Evolutionary conservation across 805 yeast genomes (phyloP).

Genomic region (Deakozyma indianensis): DNA sequence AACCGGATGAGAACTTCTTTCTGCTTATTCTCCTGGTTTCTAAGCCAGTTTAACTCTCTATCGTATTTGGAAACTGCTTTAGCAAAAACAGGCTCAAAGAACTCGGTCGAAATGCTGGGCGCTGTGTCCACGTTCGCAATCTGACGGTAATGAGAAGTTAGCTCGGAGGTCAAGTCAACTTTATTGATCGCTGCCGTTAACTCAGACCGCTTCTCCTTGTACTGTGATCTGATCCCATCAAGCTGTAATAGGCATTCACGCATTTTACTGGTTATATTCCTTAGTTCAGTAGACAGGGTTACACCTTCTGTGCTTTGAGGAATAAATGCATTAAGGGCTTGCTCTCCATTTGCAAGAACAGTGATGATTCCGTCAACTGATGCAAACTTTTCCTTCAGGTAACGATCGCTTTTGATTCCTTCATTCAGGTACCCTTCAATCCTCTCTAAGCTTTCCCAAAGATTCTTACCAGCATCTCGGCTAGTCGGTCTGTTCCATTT

Average conservation of each 20-base stretch:
- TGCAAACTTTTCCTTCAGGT: constrained; percentile 31
- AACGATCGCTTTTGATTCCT: constrained; percentile 49
- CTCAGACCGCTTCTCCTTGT: not conserved
- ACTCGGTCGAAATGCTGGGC: constrained; percentile 2
- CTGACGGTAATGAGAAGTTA: constrained; percentile 16
- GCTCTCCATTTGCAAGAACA: constrained; percentile 26
- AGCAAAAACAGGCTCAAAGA: constrained; percentile 15
- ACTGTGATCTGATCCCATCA: constrained; percentile 9
- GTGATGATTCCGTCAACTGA: constrained; percentile 34
- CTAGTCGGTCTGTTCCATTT: constrained; percentile 43
- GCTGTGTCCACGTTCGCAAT: constrained; percentile 1
- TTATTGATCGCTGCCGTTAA: not conserved
- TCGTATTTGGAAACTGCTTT: constrained; percentile 28
- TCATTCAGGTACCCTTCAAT: constrained; percentile 36
- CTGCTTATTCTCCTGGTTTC: constrained; percentile 27
- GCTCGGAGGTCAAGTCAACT: constrained; percentile 1
- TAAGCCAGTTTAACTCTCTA: constrained; percentile 34
- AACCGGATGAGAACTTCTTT: constrained; percentile 26
- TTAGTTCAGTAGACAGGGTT: constrained; percentile 22
- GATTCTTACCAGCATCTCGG: constrained; percentile 26
- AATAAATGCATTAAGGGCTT: constrained; percentile 15
- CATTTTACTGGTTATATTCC: constrained; percentile 21
- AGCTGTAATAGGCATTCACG: constrained; percentile 11
- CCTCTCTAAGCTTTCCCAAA: constrained; percentile 27
- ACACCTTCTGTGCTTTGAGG: constrained; percentile 20